phyloP scores from a whole-genome alignment of 306 rosid species.

The Citrullus mucosospermus region DNA sequence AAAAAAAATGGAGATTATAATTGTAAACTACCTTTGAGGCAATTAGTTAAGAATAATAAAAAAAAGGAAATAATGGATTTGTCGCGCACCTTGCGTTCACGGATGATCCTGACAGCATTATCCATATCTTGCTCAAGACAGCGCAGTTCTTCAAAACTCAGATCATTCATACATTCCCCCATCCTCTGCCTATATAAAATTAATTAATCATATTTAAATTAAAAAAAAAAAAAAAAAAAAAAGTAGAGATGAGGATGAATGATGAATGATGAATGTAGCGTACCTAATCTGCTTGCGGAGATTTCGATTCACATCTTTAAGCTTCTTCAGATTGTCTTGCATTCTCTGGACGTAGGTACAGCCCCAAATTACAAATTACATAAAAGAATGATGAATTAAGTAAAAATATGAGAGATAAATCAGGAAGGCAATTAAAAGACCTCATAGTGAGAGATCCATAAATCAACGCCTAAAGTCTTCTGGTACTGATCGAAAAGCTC shows the following conservation, averaged over 20 bases:
- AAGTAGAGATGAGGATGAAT: neutral
- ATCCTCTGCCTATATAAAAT: constrained; percentile 39
- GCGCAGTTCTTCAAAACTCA: constrained; percentile 41
- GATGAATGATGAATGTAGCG: too few relatives aligned
- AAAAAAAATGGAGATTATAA: too few relatives aligned
- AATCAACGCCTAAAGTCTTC: constrained; percentile 36
- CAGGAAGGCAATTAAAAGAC: constrained; percentile 8
- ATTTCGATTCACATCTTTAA: constrained; percentile 47
- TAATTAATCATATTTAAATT: neutral
- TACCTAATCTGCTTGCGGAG: constrained; percentile 71
- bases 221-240: neutral
- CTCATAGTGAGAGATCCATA: constrained; percentile 77
- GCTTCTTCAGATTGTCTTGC: constrained; percentile 56
- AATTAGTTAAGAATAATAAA: too few relatives aligned
- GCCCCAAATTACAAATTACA: neutral
- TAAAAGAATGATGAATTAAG: too few relatives aligned
- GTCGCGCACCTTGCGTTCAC: constrained; percentile 48
- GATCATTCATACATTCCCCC: constrained; percentile 52
- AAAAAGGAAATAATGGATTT: neutral
- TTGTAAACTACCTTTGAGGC: neutral
- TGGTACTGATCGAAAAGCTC: constrained; percentile 64
- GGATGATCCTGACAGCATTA: constrained; percentile 34
- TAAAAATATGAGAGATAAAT: too few relatives aligned
- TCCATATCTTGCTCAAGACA: constrained; percentile 58
- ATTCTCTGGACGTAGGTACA: constrained; percentile 29